Evolutionary conservation across 2,329 filamentous ascomycete species (phyloP).

Genomic region (Rutstroemia sp.): DNA sequence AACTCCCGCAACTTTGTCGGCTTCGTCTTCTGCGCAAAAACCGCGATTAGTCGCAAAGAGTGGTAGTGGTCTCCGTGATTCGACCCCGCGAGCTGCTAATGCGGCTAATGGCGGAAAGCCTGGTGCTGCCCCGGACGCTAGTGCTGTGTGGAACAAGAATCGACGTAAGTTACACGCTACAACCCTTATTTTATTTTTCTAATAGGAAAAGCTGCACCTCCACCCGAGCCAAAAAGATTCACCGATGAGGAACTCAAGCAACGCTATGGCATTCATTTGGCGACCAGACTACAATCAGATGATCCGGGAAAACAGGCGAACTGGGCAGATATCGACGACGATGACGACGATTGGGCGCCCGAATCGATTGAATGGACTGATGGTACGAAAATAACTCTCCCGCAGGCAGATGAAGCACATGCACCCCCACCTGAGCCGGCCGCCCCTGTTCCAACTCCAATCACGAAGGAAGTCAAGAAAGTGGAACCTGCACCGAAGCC

Average conservation of each 20-base stretch:
- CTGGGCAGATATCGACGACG: slow-evolving; percentile 86
- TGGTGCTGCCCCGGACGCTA: slow-evolving; percentile 59
- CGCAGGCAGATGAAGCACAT: slow-evolving; percentile 48
- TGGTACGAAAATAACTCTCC: slow-evolving; percentile 72
- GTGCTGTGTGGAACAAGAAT: slow-evolving; percentile 84
- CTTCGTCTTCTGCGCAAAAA: slow-evolving; percentile 45
- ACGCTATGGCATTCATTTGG: slow-evolving; percentile 80
- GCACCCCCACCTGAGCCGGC: slow-evolving; percentile 21
- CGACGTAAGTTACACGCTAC: slow-evolving; percentile 51
- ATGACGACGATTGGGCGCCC: slow-evolving; percentile 81
- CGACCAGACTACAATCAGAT: slow-evolving; percentile 68
- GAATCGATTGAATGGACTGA: slow-evolving; percentile 85
- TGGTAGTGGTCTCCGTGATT: slow-evolving; percentile 51
- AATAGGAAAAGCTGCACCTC: slow-evolving; percentile 44
- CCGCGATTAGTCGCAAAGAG: slow-evolving; percentile 72
- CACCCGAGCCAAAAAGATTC: slow-evolving; percentile 70
- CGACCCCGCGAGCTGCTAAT: slow-evolving; percentile 37
- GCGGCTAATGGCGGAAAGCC: slow-evolving; percentile 49
- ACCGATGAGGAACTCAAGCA: slow-evolving; percentile 80
- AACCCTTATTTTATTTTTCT: slow-evolving; percentile 14
- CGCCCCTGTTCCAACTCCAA: slow-evolving; percentile 21
- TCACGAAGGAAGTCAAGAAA: slow-evolving; percentile 19
- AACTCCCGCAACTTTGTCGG: slow-evolving; percentile 31
- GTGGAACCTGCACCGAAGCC: slow-evolving; percentile 21
- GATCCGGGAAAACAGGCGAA: slow-evolving; percentile 69